A percentile compares a stretch with the other conserved stretches of the same genome.
These are phyloP conservation scores for Dipteronia sinensis DNA, from an alignment of 345 rosid genomes.

Conservation along the genomic window DNA sequence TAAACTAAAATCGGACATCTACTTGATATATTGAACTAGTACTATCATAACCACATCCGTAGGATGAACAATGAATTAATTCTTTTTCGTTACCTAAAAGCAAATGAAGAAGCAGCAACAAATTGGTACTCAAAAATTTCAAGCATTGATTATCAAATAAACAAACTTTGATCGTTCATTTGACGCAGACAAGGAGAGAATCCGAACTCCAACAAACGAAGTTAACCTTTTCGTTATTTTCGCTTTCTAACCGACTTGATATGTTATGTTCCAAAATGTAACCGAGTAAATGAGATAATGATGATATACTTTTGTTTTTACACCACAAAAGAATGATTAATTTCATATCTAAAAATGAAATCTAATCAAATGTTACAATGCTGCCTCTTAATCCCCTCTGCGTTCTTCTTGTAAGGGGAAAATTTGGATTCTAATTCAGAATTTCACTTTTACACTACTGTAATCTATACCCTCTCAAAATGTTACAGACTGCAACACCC, in stretches of 20 bases:
- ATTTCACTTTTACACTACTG: constrained; percentile 25
- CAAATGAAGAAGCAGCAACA: neutral
- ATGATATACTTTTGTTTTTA: neutral
- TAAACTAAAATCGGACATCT: no score
- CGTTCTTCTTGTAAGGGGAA: constrained; percentile 13
- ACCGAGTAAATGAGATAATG: neutral
- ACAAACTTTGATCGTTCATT: no score
- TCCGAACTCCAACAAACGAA: no score
- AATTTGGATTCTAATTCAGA: constrained; percentile 11
- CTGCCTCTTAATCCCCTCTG: constrained; percentile 17
- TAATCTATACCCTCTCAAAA: constrained; percentile 24
- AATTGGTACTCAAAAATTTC: neutral
- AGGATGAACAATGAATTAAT: no score
- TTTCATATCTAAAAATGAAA: constrained; percentile 6
- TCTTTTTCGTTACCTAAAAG: neutral
- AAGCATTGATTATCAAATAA: neutral
- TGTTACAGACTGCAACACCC: constrained; percentile 17
- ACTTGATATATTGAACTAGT: no score
- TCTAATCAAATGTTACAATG: constrained; percentile 14
- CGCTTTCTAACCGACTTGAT: neutral
- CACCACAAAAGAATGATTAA: constrained; percentile 26
- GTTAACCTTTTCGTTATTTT: neutral
- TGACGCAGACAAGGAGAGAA: no score
- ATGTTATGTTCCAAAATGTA: constrained; percentile 4
- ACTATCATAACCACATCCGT: no score